These are phyloP conservation scores for Malus fusca DNA, from an alignment of 306 rosid genomes.

Conservation along the genomic window DNA sequence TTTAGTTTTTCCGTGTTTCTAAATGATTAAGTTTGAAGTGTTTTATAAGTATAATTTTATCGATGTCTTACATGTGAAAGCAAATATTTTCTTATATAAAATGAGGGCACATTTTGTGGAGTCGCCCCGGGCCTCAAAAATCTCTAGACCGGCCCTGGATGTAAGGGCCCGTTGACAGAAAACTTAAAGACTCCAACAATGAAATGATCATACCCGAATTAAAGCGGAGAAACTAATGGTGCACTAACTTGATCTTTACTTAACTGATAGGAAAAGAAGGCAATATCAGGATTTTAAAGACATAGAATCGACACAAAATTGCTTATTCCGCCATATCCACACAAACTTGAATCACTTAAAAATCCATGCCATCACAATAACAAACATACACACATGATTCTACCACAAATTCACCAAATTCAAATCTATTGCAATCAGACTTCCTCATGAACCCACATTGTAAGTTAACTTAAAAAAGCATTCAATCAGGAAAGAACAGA, in stretches of 20 bases:
- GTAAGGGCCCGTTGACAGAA: background rate
- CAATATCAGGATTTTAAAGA: background rate
- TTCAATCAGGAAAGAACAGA: background rate
- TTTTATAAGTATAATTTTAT: no score
- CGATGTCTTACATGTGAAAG: no score
- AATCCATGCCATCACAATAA: background rate
- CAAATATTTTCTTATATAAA: no score
- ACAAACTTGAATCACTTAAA: background rate
- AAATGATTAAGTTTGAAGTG: no score
- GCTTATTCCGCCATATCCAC: background rate
- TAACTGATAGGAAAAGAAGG: background rate
- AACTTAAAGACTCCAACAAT: background rate
- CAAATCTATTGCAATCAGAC: background rate
- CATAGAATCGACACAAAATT: background rate
- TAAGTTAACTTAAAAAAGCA: background rate
- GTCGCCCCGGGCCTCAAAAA: no score
- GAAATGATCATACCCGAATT: background rate
- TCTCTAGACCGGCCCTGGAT: no score
- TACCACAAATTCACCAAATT: background rate
- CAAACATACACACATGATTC: background rate
- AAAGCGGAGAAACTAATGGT: background rate
- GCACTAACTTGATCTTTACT: background rate
- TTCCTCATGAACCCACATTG: background rate
- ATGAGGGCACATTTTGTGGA: no score
- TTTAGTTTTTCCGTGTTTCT: no score